Evolutionary conservation across 1,139 yeast genomes (phyloP), one percentile per base, ranked within the genome.

Genomic region (Hanseniaspora uvarum): DNA sequence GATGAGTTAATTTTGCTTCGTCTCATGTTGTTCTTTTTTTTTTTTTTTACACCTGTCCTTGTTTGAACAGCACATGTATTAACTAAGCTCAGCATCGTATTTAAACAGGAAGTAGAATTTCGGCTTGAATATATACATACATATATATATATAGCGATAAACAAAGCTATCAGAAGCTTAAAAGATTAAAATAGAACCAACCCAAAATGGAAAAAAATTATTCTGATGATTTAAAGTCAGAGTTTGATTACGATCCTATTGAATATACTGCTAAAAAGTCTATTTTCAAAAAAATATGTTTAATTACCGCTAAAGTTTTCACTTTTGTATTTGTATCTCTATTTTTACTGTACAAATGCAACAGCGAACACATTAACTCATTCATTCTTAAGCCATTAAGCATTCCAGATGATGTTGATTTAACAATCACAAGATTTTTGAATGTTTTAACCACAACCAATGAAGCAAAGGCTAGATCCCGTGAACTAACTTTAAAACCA

Each of bases 401-500:
- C 8, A 21, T 28, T 21, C 46, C 46, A 11, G 46, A 39, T 18
- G 51, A 52, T 14, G 44, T 39, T 16, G 39, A 40, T 7, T 21
- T 36, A n/a, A 40, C 50, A n/a, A 18, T 45, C 18, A 21, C 30
- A 4, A 24, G 45, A 39, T 72, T 69, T 55, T 65, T 77, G 26
- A 59, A 68, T 2, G 68, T 77, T 1, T 66, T 79, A 48, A 68
- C 71, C 37, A 67, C 72, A n/a, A 30, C 46, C 8, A 79, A 79
- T 60, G 63, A 68, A 30, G 82, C 83, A 2, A 69, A 72, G 0
- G 69, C 77, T 52, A 79, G 83, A 83, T 70, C 77, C 2, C 61
- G 72, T 56, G 70, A 67, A 34, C 83, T 81, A 62, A 79, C 87
- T 4, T 62, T 73, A 14, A 78, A 75, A 52, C 77, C 84, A 1